phyloP scores from a whole-genome alignment of 305 asterid genomes.

The Fraxinus floribunda region DNA sequence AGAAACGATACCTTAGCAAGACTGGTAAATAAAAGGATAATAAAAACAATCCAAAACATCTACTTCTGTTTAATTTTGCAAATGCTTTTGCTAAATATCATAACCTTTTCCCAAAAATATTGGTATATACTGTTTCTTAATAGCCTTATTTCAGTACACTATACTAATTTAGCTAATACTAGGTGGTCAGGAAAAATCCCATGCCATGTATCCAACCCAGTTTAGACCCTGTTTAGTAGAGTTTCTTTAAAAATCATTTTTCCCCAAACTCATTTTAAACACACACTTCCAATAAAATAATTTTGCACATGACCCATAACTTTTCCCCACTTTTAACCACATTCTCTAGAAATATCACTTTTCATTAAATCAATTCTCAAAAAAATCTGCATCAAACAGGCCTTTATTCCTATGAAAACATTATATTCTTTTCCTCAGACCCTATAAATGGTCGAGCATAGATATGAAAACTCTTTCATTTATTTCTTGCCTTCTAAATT shows the following conservation, averaged over 20 bases:
- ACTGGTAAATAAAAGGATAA: background rate
- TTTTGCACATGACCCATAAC: background rate
- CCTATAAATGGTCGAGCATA: background rate
- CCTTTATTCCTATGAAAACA: background rate
- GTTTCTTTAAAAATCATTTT: background rate
- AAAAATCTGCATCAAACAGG: background rate
- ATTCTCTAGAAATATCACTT: background rate
- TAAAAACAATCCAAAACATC: background rate
- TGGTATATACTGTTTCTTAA: background rate
- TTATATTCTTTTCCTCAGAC: background rate
- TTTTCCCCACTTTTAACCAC: background rate
- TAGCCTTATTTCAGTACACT: background rate
- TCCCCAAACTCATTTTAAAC: background rate
- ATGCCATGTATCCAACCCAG: background rate
- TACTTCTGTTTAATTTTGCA: background rate
- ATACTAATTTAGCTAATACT: background rate
- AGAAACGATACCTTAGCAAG: background rate
- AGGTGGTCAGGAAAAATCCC: background rate
- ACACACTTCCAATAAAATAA: background rate
- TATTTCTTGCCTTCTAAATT: background rate
- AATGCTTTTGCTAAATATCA: background rate
- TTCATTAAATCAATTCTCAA: background rate
- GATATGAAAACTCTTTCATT: background rate
- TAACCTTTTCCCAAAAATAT: background rate
- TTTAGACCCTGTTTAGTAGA: background rate